Percentiles rank a stretch among this genome's conserved stretches.
These are phyloP conservation scores for Millerago galiae DNA, from an alignment of 805 yeast genomes.

Conservation along the genomic window DNA sequence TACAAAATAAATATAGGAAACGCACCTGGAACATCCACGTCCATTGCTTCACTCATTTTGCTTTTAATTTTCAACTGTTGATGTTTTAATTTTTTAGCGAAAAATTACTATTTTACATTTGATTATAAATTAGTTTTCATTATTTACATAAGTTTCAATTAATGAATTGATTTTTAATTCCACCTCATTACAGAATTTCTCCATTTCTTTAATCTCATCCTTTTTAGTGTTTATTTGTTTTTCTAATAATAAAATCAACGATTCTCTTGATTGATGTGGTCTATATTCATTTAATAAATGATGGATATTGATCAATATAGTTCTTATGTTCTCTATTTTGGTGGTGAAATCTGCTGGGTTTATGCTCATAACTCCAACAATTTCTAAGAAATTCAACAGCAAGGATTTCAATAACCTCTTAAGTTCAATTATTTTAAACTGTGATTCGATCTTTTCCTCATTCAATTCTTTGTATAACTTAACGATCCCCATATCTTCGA, in stretches of 20 bases:
- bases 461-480: slow-evolving; percentile 51
- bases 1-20: background rate
- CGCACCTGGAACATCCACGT: slow-evolving; percentile 20
- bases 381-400: slow-evolving; percentile 72
- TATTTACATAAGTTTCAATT: slow-evolving; percentile 24
- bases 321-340: slow-evolving; percentile 73
- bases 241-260: slow-evolving; percentile 66
- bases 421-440: slow-evolving; percentile 51
- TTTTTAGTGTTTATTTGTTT: slow-evolving; percentile 63
- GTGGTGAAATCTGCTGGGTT: slow-evolving; percentile 59
- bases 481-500: slow-evolving; percentile 69
- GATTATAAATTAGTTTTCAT: background rate
- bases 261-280: slow-evolving; percentile 92
- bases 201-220: slow-evolving; percentile 41
- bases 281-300: slow-evolving; percentile 88
- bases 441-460: slow-evolving; percentile 5
- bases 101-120: background rate
- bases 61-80: background rate
- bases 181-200: slow-evolving; percentile 35
- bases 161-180: slow-evolving; percentile 30
- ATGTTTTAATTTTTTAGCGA: background rate
- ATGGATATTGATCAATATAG: slow-evolving; percentile 81
- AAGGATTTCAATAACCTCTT: slow-evolving; percentile 76
- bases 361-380: slow-evolving; percentile 68
- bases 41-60: slow-evolving; percentile 21